phyloP scores from a whole-genome alignment of 495 filamentous ascomycete species.

The Xylaria nigripes region DNA sequence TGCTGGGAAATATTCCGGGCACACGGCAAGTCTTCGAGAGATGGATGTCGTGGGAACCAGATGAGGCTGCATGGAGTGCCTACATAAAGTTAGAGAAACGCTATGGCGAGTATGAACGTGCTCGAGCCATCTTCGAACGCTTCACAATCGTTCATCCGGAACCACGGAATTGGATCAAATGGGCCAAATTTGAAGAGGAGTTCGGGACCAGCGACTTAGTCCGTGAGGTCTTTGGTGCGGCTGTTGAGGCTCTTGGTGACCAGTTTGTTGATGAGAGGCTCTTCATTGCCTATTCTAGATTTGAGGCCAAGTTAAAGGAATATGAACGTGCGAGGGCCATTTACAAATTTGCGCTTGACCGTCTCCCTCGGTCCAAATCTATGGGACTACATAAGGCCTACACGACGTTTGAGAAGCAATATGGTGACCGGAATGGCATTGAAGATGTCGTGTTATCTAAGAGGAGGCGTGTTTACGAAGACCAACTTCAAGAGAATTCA shows the following conservation, averaged over 20 bases:
- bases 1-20: slow-evolving; percentile 81
- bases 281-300: slow-evolving; percentile 87
- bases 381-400: slow-evolving; percentile 81
- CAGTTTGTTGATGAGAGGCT: slow-evolving; percentile 95
- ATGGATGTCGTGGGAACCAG: slow-evolving; percentile 98
- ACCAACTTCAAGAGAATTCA: slow-evolving; percentile 83
- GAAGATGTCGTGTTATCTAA: slow-evolving; percentile 96
- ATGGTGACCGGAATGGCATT: slow-evolving; percentile 85
- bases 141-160: slow-evolving; percentile 94
- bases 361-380: slow-evolving; percentile 80
- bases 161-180: slow-evolving; percentile 96
- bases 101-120: slow-evolving; percentile 81
- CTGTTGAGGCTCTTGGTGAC: slow-evolving; percentile 84
- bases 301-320: slow-evolving; percentile 88
- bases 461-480: slow-evolving; percentile 85
- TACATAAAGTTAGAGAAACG: slow-evolving; percentile 97
- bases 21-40: slow-evolving; percentile 93
- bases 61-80: slow-evolving; percentile 88
- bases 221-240: slow-evolving; percentile 82
- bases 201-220: slow-evolving; percentile 84
- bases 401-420: slow-evolving; percentile 97
- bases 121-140: slow-evolving; percentile 76
- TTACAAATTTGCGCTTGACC: slow-evolving; percentile 92
- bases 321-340: slow-evolving; percentile 93
- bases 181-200: slow-evolving; percentile 96